Conservation (phyloP, 495 filamentous ascomycete genomes). For the Oidiodendron maius region DNA sequence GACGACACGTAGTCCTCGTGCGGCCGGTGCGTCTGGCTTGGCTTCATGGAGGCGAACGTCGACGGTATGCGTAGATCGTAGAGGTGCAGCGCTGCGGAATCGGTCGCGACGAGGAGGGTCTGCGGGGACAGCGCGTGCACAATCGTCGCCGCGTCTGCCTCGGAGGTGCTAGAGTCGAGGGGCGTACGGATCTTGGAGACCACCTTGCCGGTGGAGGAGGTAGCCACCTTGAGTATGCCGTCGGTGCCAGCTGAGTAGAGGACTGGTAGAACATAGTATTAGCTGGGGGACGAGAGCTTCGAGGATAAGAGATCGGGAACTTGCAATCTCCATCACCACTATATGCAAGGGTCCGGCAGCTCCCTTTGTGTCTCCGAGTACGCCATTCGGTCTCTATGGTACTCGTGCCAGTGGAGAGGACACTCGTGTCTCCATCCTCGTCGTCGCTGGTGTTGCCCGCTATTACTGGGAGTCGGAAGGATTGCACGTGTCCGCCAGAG, state of each 20-base stretch:
- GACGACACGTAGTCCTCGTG: slow-evolving; percentile 93
- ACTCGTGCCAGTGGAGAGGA: slow-evolving; percentile 57
- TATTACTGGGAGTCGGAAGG: slow-evolving; percentile 63
- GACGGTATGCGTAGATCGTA: slow-evolving; percentile 78
- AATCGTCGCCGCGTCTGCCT: slow-evolving; percentile 63
- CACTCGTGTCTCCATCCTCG: slow-evolving; percentile 39
- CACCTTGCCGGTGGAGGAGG: slow-evolving; percentile 72
- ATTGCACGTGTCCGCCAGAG: slow-evolving; percentile 78
- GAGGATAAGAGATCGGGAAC: not conserved
- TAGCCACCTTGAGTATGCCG: slow-evolving; percentile 82
- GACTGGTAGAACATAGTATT: slow-evolving; percentile 25
- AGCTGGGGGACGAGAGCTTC: not conserved
- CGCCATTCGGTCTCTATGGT: slow-evolving; percentile 81
- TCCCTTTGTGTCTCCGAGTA: slow-evolving; percentile 86
- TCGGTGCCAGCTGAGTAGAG: slow-evolving; percentile 90
- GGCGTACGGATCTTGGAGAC: slow-evolving; percentile 68
- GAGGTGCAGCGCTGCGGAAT: slow-evolving; percentile 82
- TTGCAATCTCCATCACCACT: slow-evolving; percentile 48
- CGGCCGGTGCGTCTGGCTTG: slow-evolving; percentile 72
- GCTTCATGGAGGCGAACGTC: slow-evolving; percentile 47
- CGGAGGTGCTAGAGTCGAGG: slow-evolving; percentile 27
- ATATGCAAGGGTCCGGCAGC: slow-evolving; percentile 75
- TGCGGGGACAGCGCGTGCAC: slow-evolving; percentile 79
- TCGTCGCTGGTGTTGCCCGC: slow-evolving; percentile 26
- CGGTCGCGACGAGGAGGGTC: slow-evolving; percentile 83